Evolutionary conservation across 1,284 basidiomycete genomes (phyloP).

Genomic region (Anthracocystis setariae): DNA sequence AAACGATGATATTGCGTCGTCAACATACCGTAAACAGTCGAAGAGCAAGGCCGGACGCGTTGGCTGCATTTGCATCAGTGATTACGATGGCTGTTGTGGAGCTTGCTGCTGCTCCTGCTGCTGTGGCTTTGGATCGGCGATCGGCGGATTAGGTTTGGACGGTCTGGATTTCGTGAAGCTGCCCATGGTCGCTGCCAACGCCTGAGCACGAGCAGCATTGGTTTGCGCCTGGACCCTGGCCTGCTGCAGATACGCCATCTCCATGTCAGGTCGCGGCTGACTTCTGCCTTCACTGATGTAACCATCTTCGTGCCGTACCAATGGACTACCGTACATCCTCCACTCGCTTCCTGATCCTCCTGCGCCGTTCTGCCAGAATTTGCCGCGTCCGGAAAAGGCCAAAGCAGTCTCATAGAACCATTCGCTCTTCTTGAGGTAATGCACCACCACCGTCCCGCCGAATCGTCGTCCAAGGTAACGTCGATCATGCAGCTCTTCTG

Average conservation of each 20-base stretch:
- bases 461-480: slow-evolving; percentile 62
- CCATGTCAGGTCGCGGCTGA: slow-evolving; percentile 53
- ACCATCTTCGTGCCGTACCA: slow-evolving; percentile 53
- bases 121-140: slow-evolving; percentile 5
- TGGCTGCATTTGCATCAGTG: too few relatives aligned
- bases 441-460: slow-evolving; percentile 93
- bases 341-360: slow-evolving; percentile 57
- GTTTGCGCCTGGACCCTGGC: slow-evolving; percentile 44
- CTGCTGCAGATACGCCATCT: slow-evolving; percentile 49
- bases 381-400: slow-evolving; percentile 82
- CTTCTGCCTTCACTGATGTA: slow-evolving; percentile 50
- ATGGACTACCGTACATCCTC: slow-evolving; percentile 61
- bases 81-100: not conserved
- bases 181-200: slow-evolving; percentile 36
- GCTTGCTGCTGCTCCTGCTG: slow-evolving; percentile 11
- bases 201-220: slow-evolving; percentile 45
- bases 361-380: slow-evolving; percentile 69
- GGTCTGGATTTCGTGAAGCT: slow-evolving; percentile 48
- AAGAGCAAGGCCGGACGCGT: too few relatives aligned
- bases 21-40: too few relatives aligned
- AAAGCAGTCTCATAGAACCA: slow-evolving; percentile 95
- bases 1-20: not conserved
- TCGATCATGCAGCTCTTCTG: slow-evolving; percentile 72
- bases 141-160: slow-evolving; percentile 8
- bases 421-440: slow-evolving; percentile 94